Base-by-base conservation (phyloP, 805 yeast species). In the Komagataella pseudopastoris region DNA sequence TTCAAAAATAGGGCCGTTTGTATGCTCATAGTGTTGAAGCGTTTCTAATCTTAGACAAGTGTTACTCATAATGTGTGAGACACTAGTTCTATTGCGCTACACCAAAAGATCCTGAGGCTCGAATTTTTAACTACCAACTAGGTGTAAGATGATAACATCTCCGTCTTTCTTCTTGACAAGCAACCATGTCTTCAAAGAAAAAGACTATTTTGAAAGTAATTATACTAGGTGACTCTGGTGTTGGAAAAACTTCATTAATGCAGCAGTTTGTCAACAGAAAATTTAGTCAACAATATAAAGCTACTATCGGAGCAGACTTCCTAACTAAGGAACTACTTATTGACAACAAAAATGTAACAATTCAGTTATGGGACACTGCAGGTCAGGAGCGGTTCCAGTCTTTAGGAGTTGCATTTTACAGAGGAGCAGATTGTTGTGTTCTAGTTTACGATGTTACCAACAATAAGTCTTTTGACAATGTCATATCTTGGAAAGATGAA, bases 351-450 rank as follows among this genome's bases (percentile, higher is more conserved):
- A 77, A 78, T 56, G 89, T 84, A 6, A 81, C 88, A 20, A 75
- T 85, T 75, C 91, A 86, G 69, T 85, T 93, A 51, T 91, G 99
- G 99, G 99, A 91, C 64, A 91, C 99, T 46, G 98, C 98, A 6
- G 99, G 99, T 44, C 99, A 91, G 71, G 99, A 91, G 68, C 77
- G 99, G 61, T 91, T 91, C 75, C 98, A 93, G 69, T 84, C 95
- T 53, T 73, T 91, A 55, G 98, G 98, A 14, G 97, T 91, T 47
- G 98, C 98, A 0, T 91, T 91, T 66, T 91, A 93, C 67, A 76
- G 99, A 60, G 98, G 98, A 44, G 96, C 98, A 1, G 98, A 93
- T 67, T 93, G 98, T 69, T 93, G 98, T 70, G 96, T 91, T 7
- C 75, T 91, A 54, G 95, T 93, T 58, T 91, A 86, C 65, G 99